Base-by-base conservation (phyloP, 2,329 filamentous ascomycete genomes). In the Arthrocladium fulminans region DNA sequence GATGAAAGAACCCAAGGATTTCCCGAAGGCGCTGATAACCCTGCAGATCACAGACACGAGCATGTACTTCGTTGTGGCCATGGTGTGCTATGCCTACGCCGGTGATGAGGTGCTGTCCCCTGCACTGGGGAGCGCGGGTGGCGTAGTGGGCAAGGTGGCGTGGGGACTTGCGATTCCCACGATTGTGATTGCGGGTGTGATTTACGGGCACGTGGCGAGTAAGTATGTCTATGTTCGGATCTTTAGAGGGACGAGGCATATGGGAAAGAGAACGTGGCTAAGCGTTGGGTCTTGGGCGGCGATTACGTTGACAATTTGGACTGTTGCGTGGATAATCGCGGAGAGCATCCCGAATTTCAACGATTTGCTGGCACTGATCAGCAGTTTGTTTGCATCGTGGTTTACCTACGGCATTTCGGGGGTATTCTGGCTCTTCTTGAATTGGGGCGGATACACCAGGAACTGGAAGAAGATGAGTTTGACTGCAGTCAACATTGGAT, bases 321-420 rank as follows among this genome's bases (percentile, higher is more conserved):
- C 77, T 4, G 47, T 83, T 3, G 79, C 80, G 2, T 84, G 80
- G 72, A 63, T 86, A 50, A 80, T 88, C 50, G 81, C 83, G 4
- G 76, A 83, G 60, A 77, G 79, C 0, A 81, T 87, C 4, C 84
- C 84, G 0, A 76, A 80, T 42, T 88, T 87, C 67, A 79, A 78
- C 59, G 72, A 79, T 40, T 67, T 87, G 7, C 17, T 40, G 5
- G 37, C 19, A 6, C 22, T 40, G 37, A 40, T 40, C 17, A 8
- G 7, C 7, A 73, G 80, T 1, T 63, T 84, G 1, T 84, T 85
- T 51, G 77, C 75, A 15, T 78, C 73, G 46, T 85, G 82, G 81
- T 86, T 85, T 62, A 81, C 77, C 46, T 76, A 60, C 27, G 52
- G 54, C 19, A 51, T 63, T 9, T 55, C 59, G 15, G 65, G 63